Base-by-base conservation (phyloP, 129 eudicot genomes). In the Logfia minima region DNA sequence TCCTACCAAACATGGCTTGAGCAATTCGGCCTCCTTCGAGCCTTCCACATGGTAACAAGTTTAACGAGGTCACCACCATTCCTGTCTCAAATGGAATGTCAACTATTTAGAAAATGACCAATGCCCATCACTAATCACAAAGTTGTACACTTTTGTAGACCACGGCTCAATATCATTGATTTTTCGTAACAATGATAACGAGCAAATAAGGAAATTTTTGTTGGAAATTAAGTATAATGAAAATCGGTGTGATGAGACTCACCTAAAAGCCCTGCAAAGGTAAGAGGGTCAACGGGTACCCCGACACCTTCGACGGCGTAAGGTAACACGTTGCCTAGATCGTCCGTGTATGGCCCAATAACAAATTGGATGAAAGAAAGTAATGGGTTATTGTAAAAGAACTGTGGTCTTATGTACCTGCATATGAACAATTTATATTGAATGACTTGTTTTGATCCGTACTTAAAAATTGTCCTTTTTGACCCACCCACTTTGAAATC, bases 21-120 rank as follows among this genome's bases (percentile, higher is more conserved):
- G 99, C 96, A 17, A 94, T 94, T 17, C 99, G 90, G 0, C 99
- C 97, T 19, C 99, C 99, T 89, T 94, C 99, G 4, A 94, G 97
- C 65, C 97, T 85, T 72, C 97, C 99, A 66, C 96, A 87, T 16
- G 97, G 99, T 29, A 94, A 83, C 88, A 94, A 67, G 88, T 94
- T 94, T 79, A 94, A 77, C 1, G 99, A 89, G 6, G 99, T 94
- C 83, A 94, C 99, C 71, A 94, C 96, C 99, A 94, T 94, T 39
- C 99, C 97, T 94, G 75, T 31, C 64, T 34, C 56, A 37, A 0
- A 29, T 32, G 56, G 22, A 75, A 66, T 7, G 65, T 52, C 11
- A 26, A n/a, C 13, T 32, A 22, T 10, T 53, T 52, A 53, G 39
- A 34, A 67, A 53, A 32, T 68, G 81, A 68, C 59, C 39, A 55